Evolutionary conservation across 208 protist species (phyloP).

Genomic region (Herpetomonas samuelpessoai): DNA sequence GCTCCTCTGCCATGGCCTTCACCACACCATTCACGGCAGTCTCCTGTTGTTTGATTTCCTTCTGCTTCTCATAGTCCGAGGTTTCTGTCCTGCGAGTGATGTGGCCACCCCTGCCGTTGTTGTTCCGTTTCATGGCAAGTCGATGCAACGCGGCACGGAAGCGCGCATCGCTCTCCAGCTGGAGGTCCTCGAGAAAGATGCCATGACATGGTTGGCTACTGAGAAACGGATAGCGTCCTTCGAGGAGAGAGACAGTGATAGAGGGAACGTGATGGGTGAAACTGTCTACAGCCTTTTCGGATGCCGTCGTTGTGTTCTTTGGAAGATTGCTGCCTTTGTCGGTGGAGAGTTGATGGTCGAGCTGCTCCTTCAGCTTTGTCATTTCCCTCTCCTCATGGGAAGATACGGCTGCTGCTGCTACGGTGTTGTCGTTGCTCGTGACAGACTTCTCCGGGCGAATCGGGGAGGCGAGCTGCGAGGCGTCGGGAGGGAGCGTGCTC

Average conservation of each 20-base stretch:
- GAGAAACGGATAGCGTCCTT: conserved; percentile 16
- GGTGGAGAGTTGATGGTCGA: too few species aligned
- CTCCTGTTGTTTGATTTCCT: conserved; percentile 8
- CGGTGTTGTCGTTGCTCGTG: background rate
- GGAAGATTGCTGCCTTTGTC: too few species aligned
- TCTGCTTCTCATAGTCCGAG: background rate
- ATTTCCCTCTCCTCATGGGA: too few species aligned
- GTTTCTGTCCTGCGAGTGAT: conserved; percentile 6
- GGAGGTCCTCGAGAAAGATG: conserved; percentile 40
- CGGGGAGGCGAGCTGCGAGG: too few species aligned
- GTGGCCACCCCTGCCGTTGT: conserved; percentile 6
- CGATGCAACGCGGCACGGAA: conserved; percentile 21
- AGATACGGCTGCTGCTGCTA: too few species aligned
- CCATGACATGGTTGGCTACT: conserved; percentile 21
- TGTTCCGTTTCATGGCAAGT: conserved; percentile 15
- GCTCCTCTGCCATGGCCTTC: conserved; percentile 15
- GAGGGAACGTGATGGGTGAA: too few species aligned
- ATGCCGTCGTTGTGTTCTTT: too few species aligned
- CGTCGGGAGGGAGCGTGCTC: too few species aligned
- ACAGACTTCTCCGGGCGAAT: background rate
- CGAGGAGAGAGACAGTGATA: background rate
- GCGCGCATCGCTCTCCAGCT: conserved; percentile 25
- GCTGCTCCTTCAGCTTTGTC: too few species aligned
- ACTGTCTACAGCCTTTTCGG: too few species aligned
- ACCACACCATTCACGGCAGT: conserved; percentile 12